Conservation (phyloP, 1,139 yeast genomes). For the Sporopachydermia cereana region DNA sequence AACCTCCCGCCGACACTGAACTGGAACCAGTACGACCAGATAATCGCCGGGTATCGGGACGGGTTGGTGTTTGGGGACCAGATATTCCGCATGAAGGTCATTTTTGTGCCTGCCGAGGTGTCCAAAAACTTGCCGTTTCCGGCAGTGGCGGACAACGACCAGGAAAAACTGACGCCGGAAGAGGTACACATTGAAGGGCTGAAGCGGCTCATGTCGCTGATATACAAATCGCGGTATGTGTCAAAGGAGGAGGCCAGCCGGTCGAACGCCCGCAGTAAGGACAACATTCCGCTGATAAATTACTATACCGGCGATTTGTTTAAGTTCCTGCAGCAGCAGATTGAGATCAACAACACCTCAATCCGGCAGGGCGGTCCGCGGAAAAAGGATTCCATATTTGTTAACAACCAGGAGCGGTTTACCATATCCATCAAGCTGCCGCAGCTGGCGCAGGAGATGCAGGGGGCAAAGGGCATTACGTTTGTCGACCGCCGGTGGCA, state of each 20-base stretch:
- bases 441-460: slow-evolving; percentile 55
- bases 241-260: slow-evolving; percentile 31
- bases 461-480: slow-evolving; percentile 43
- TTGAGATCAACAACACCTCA: slow-evolving; percentile 12
- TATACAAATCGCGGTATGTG: slow-evolving; percentile 48
- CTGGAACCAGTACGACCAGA: slow-evolving; percentile 90
- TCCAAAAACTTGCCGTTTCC: slow-evolving; percentile 28
- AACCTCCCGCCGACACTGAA: slow-evolving; percentile 47
- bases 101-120: slow-evolving; percentile 63
- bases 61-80: slow-evolving; percentile 42
- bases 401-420: slow-evolving; percentile 24
- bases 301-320: slow-evolving; percentile 84
- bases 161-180: slow-evolving; percentile 63
- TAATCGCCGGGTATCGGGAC: slow-evolving; percentile 82
- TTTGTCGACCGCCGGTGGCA: slow-evolving; percentile 87
- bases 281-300: slow-evolving; percentile 57
- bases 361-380: slow-evolving; percentile 13
- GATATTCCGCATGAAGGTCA: slow-evolving; percentile 68
- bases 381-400: slow-evolving; percentile 26
- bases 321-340: slow-evolving; percentile 46
- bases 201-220: slow-evolving; percentile 51
- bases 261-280: slow-evolving; percentile 31
- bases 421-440: slow-evolving; percentile 30
- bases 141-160: slow-evolving; percentile 23
- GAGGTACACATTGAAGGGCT: slow-evolving; percentile 85